phyloP scores from a whole-genome alignment of 108 stramenopile genomes.

The Mayamaea pseudoterrestris region DNA sequence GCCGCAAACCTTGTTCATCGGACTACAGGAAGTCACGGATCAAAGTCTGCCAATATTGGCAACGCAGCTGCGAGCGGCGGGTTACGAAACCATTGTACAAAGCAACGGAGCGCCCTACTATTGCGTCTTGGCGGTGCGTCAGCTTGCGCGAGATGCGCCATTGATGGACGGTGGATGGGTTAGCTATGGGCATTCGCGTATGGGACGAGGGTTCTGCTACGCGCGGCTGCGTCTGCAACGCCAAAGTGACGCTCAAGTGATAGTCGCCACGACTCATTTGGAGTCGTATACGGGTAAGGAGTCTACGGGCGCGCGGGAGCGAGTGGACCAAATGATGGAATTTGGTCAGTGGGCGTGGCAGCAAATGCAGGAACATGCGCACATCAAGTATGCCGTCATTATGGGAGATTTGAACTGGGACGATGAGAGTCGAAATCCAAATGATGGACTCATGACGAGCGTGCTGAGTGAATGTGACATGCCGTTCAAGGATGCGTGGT shows the following conservation, averaged over 20 bases:
- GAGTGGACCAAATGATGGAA: constrained; percentile 27
- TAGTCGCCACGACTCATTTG: constrained; percentile 45
- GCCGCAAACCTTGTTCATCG: constrained; percentile 18
- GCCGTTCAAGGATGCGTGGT: constrained; percentile 37
- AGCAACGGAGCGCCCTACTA: constrained; percentile 16
- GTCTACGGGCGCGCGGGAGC: constrained; percentile 19
- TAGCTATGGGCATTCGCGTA: constrained; percentile 20
- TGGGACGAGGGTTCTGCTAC: constrained; percentile 40
- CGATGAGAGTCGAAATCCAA: constrained; percentile 36
- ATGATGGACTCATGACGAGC: constrained; percentile 10
- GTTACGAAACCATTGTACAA: constrained; percentile 29
- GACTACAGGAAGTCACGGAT: constrained; percentile 55
- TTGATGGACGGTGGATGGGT: constrained; percentile 17
- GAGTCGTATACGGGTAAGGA: constrained; percentile 25
- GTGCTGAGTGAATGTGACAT: constrained; percentile 11
- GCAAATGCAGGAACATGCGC: constrained; percentile 9
- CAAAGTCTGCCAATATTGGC: constrained; percentile 11
- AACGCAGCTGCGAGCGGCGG: constrained; percentile 17
- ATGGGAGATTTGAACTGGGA: constrained; percentile 64
- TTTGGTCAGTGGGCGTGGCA: constrained; percentile 21
- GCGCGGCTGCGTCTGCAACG: constrained; percentile 5
- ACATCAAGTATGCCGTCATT: constrained; percentile 27
- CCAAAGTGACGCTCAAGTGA: not conserved
- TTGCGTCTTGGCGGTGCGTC: constrained; percentile 21
- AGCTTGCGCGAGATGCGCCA: constrained; percentile 1